Conservation (phyloP, 768 basidiomycete genomes). For the Naematelia encephala region DNA sequence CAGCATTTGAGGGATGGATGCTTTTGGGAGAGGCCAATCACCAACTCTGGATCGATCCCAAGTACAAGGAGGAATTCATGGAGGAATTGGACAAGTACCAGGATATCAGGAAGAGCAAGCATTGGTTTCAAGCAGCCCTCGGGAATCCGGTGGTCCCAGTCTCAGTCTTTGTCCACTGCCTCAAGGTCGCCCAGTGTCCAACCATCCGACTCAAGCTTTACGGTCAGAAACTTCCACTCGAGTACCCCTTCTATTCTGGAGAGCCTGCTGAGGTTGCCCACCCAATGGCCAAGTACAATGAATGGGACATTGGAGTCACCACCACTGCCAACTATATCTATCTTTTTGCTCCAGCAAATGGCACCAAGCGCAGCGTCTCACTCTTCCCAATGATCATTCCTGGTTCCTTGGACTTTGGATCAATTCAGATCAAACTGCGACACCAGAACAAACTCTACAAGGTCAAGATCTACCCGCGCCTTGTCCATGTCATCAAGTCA, state of each 20-base stretch:
- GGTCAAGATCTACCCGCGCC: conserved; percentile 26
- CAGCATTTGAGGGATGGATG: conserved; percentile 11
- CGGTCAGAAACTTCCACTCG: conserved; percentile 23
- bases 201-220: conserved; percentile 20
- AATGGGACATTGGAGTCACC: conserved; percentile 16
- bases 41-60: conserved; percentile 19
- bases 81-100: conserved; percentile 8
- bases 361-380: neutral
- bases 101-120: neutral
- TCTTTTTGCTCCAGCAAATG: conserved; percentile 12
- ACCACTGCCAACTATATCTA: conserved; percentile 8
- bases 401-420: conserved; percentile 16
- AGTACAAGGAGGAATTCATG: conserved; percentile 11
- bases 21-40: conserved; percentile 13
- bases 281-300: conserved; percentile 5
- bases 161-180: conserved; percentile 20
- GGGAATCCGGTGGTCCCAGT: conserved; percentile 12
- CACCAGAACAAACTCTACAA: conserved; percentile 2
- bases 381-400: conserved; percentile 13
- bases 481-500: conserved; percentile 35
- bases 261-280: conserved; percentile 21
- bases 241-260: neutral
- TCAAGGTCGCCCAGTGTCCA: conserved; percentile 8
- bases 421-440: conserved; percentile 10
- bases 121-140: conserved; percentile 10